Base-by-base conservation (phyloP, 495 filamentous ascomycete species). In the Platismatia glauca region DNA sequence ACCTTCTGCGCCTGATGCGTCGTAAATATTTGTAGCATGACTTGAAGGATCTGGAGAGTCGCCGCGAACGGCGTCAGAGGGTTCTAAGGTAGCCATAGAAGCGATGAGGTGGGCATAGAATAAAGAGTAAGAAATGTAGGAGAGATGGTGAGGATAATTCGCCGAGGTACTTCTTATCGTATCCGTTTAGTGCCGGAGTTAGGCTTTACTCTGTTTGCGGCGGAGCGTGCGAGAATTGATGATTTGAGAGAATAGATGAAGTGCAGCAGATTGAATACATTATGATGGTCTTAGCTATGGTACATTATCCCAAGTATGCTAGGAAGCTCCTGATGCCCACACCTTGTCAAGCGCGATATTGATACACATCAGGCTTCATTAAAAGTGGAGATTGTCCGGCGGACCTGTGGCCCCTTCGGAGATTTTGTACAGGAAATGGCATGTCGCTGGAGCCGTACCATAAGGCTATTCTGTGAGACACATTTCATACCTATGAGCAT, bases 1-100 rank as follows among this genome's bases (percentile, higher is more conserved):
- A 55, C 66, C 67, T 55, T 76, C 74, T 7, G 50, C 65, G 8
- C 72, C 71, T 9, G 56, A 37, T 3, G 57, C 35, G 35, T 70
- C 68, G 41, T 67, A 68, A 0, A 59, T 60, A 34, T 68, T 70
- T 35, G 56, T 37, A 43, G 64, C 56, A 62, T 67, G 68, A 46
- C 66, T 68, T 16, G 64, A 60, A 29, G 66, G 61, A 52, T 70
- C 64, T 22, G 68, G 64, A 41, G 66, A 68, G 3, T 65, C 61
- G n/a, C 29, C 58, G 16, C 46, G 63, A 31, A 22, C 1, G 33
- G 20, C 31, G 12, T 58, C 50, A 58, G 55, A 39, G 8, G 13
- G 22, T 9, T 55, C 12, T 38, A 50, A 56, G 24, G 48, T 7
- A 61, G 60, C 50, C 60, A 61, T 61, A 12, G n/a, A 9, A 37